Evolutionary conservation across 2,329 filamentous ascomycete species (phyloP), one percentile per base, ranked within the genome.

Genomic region (Xylogone sp.): DNA sequence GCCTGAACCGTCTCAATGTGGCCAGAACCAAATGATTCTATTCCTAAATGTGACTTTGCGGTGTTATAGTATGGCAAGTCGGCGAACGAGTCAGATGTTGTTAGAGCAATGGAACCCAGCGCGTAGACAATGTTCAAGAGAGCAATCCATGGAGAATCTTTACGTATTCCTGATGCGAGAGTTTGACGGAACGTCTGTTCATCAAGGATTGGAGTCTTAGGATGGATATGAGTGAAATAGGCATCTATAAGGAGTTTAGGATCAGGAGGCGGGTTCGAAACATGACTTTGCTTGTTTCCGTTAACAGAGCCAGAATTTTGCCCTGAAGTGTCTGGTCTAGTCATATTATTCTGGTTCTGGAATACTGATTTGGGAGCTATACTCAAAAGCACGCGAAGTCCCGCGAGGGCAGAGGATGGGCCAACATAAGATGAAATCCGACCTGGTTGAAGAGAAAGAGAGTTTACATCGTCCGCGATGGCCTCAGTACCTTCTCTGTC

Each of bases 1-100:
- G 85, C 82, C 62, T 89, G 86, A 1, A 88, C 75, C 0, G 79
- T 85, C 65, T 89, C 85, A 16, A 88, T 73, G 58, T 85, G 81
- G 49, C 83, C 83, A 58, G 81, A 84, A 3, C 83, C 83, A 46
- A 88, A 78, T 2, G 81, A 79, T 53, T 85, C 83, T 53, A 89
- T 72, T 12, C 75, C 78, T 12, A 89, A 69, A 59, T 86, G 77
- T 54, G 81, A 76, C 68, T 84, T 83, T 27, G 84, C 82, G 18
- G 81, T 76, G 57, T 78, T 78, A 67, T 86, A 88, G 68, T 86
- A 89, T 54, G 78, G 77, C 59, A 85, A 76, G 58, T 88, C 85
- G n/a, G 51, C 76, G 80, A 54, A 80, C n/a, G 34, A 39, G n/a
- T 39, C 34, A 16, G 34, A 39, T 39, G 34, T 39, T 9, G 34